Percentiles rank a stretch among this genome's conserved stretches.
These are phyloP conservation scores for Calvatia gigantea DNA, from an alignment of 768 basidiomycete genomes.

Conservation along the genomic window DNA sequence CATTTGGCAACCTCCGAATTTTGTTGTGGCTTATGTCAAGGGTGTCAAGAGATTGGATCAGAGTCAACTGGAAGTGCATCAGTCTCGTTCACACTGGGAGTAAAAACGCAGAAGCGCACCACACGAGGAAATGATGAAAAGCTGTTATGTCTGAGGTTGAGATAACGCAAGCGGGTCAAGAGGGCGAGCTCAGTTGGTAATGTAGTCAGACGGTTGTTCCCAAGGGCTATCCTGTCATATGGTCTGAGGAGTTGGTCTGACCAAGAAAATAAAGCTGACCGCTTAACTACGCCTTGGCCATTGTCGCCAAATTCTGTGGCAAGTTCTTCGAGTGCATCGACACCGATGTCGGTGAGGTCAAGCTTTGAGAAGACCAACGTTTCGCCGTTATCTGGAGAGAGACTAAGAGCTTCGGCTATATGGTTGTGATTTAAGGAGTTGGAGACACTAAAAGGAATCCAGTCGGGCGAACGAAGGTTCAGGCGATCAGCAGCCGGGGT, in stretches of 20 bases:
- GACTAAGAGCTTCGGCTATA: constrained; percentile 60
- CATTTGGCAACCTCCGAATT: constrained; percentile 72
- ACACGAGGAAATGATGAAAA: constrained; percentile 84
- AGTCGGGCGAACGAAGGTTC: constrained; percentile 9
- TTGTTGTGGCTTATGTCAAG: constrained; percentile 94
- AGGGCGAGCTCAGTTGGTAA: constrained; percentile 74
- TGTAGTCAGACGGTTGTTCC: constrained; percentile 76
- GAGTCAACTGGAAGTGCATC: constrained; percentile 58
- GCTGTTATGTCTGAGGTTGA: constrained; percentile 83
- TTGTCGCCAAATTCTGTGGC: constrained; percentile 47
- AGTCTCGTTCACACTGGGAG: neutral
- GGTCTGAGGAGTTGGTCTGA: neutral
- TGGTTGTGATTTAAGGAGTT: constrained; percentile 51
- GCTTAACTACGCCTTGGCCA: constrained; percentile 52
- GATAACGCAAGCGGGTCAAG: constrained; percentile 73
- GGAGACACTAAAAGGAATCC: constrained; percentile 6
- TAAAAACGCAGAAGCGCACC: constrained; percentile 45
- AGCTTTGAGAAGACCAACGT: constrained; percentile 85
- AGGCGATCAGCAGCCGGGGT: constrained; percentile 5
- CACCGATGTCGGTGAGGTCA: constrained; percentile 71
- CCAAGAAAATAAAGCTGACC: constrained; percentile 34
- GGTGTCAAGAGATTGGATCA: constrained; percentile 86
- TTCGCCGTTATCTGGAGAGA: constrained; percentile 72
- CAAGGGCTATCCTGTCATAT: constrained; percentile 70
- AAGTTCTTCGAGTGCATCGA: constrained; percentile 75